phyloP scores from a whole-genome alignment of 2,329 filamentous ascomycete genomes.

The Ophiostoma sp. region DNA sequence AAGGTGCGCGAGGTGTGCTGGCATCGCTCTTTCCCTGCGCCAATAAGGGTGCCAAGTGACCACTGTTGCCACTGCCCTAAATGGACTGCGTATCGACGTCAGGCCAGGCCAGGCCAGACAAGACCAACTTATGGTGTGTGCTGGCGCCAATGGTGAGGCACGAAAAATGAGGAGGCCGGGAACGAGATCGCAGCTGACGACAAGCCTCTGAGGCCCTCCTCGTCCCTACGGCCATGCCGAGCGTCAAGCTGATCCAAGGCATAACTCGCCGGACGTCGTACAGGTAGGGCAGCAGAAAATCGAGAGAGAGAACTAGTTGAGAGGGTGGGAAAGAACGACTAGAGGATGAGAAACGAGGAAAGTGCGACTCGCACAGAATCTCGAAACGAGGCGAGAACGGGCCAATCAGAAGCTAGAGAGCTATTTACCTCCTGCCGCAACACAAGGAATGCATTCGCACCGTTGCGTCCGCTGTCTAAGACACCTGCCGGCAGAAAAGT shows the following conservation, averaged over 20 bases:
- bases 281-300: background rate
- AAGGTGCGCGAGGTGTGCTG: background rate
- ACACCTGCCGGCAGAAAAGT: constrained; percentile 1
- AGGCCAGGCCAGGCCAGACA: background rate
- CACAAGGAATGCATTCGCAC: constrained; percentile 1
- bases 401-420: background rate
- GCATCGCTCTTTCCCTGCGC: background rate
- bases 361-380: background rate
- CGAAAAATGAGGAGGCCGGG: constrained; percentile 19
- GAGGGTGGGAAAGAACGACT: background rate
- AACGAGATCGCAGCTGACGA: background rate
- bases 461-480: constrained; percentile 20
- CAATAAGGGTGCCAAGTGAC: background rate
- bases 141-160: constrained; percentile 13
- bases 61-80: background rate
- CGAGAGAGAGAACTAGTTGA: too few relatives aligned
- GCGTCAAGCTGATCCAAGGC: background rate
- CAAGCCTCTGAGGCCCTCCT: background rate
- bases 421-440: constrained; percentile 4
- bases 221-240: background rate
- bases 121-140: background rate
- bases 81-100: background rate
- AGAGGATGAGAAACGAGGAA: background rate
- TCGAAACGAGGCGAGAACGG: background rate
- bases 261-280: background rate